A percentile compares a stretch with the other conserved stretches of the same genome.
phyloP scores from a whole-genome alignment of 805 yeast genomes.

The Suhomyces sp. region DNA sequence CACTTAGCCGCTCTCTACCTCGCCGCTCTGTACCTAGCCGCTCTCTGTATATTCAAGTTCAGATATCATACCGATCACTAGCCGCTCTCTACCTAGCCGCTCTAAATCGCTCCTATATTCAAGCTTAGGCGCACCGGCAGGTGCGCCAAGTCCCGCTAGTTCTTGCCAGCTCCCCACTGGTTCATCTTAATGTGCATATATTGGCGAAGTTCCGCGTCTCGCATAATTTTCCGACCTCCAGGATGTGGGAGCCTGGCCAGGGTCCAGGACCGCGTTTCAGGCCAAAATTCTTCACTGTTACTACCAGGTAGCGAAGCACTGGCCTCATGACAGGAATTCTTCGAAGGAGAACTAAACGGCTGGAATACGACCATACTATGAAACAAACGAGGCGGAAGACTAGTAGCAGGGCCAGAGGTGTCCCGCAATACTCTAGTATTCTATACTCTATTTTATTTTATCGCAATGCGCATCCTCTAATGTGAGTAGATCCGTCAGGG shows the following conservation, averaged over 20 bases:
- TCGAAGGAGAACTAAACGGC: background rate
- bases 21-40: too few relatives aligned
- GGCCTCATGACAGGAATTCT: background rate
- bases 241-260: background rate
- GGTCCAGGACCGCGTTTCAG: background rate
- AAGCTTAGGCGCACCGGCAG: too few relatives aligned
- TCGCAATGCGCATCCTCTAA: background rate
- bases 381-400: background rate
- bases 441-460: background rate
- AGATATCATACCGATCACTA: too few relatives aligned
- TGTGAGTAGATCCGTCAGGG: background rate
- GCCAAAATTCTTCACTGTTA: background rate
- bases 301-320: background rate
- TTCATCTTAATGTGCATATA: background rate
- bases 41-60: too few relatives aligned
- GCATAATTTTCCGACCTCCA: background rate
- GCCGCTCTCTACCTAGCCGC: too few relatives aligned
- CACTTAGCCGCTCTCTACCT: too few relatives aligned
- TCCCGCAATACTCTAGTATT: background rate
- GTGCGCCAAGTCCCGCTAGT: too few relatives aligned
- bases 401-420: background rate
- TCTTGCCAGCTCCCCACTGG: too few relatives aligned
- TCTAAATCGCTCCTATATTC: too few relatives aligned
- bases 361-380: background rate
- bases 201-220: background rate